Evolutionary conservation across 176 grass and related monocot species (phyloP), one percentile per base, ranked within the genome.

Genomic region (Dendrocalamus sinicus): DNA sequence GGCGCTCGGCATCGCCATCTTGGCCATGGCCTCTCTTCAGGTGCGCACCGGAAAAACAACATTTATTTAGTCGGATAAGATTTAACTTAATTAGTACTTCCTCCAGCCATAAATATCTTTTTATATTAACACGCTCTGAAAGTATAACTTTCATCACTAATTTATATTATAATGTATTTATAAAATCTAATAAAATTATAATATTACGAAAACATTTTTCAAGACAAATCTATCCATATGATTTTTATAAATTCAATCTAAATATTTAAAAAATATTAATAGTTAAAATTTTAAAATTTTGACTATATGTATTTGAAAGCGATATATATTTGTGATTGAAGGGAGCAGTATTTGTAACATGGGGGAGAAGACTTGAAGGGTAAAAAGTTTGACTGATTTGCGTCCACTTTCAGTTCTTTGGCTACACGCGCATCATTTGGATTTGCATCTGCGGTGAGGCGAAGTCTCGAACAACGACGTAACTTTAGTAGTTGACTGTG

Each of bases 21-120:
- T 98, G 8, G 80, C 69, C 61, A 82, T 89, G 75, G 83, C 91
- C 17, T 83, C 82, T 8, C 91, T 98, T 4, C 96, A 98, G 93
- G 95, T 98, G 26, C 20, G 77, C n/a, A 1, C 3, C 28, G 8
- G 4, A 3, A 45, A 76, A 58, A 47, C 48, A 61, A 1, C 37
- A 12, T 69, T 45, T 8, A 11, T 39, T 6, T 41, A 62, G 23
- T 39, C 32, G 60, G 19, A 43, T n/a, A 67, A 79, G 12, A 83
- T 72, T 53, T 12, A 72, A n/a, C 5, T 45, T 44, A 55, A 9
- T 14, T 45, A 9, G 44, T 10, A 45, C 44, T 45, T 9, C 43
- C 8, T 10, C 9, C 9, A 0, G 1, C 1, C 44, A 45, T 9
- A 45, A 10, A 45, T 45, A 10, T 45, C 9, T 45, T 2, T 45